phyloP scores from a whole-genome alignment of 2,329 filamentous ascomycete species.

The Epichloe hybrida region DNA sequence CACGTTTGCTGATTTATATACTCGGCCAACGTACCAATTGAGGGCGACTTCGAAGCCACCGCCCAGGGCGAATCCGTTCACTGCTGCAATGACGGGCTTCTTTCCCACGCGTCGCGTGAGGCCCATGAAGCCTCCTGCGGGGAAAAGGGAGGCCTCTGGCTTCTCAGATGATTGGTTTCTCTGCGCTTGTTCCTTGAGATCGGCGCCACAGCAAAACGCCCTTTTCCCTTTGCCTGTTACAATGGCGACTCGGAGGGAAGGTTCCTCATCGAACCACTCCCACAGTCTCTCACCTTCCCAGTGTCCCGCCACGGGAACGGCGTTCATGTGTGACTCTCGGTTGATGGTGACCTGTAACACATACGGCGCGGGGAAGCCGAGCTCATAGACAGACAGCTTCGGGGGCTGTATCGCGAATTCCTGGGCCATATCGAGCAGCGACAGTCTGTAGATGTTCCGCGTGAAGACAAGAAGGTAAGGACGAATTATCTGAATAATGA shows the following conservation, averaged over 20 bases:
- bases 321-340: slow-evolving; percentile 34
- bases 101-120: slow-evolving; percentile 42
- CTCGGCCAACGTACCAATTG: slow-evolving; percentile 29
- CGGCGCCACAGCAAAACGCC: slow-evolving; percentile 42
- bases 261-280: slow-evolving; percentile 39
- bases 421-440: slow-evolving; percentile 4
- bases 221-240: slow-evolving; percentile 37
- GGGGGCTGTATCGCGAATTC: slow-evolving; percentile 8
- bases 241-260: slow-evolving; percentile 31
- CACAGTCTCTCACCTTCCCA: slow-evolving; percentile 35
- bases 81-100: slow-evolving; percentile 46
- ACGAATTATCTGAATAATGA: too few species aligned
- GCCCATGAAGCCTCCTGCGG: slow-evolving; percentile 31
- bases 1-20: too few species aligned
- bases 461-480: too few species aligned
- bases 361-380: slow-evolving; percentile 31
- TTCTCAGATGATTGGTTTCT: slow-evolving; percentile 10
- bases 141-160: slow-evolving; percentile 10
- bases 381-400: slow-evolving; percentile 9
- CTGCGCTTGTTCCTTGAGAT: slow-evolving; percentile 33
- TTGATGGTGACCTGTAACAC: slow-evolving; percentile 40
- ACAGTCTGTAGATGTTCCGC: background rate
- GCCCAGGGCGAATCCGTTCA: slow-evolving; percentile 43
- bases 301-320: slow-evolving; percentile 27
- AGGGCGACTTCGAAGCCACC: slow-evolving; percentile 44